Percentiles rank a stretch among this genome's conserved stretches.
Conservation (phyloP, 2,329 filamentous ascomycete species). For the Blumeriella jaapii region DNA sequence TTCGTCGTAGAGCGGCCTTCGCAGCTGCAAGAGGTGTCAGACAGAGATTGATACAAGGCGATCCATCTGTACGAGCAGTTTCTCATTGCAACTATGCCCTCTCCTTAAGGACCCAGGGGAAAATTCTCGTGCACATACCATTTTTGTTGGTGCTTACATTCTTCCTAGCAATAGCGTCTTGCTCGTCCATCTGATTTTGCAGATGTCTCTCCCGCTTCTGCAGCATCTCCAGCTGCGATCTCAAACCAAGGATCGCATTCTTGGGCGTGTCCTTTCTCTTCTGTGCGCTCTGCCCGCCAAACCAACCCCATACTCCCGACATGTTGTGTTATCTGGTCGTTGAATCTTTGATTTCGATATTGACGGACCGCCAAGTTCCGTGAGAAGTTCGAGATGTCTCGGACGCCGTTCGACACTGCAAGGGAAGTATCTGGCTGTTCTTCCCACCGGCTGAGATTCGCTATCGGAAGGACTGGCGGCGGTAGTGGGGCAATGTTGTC, state of each 20-base stretch:
- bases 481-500: conserved; percentile 20
- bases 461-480: conserved; percentile 16
- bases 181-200: conserved; percentile 84
- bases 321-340: conserved; percentile 31
- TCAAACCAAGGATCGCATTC: conserved; percentile 83
- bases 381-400: conserved; percentile 2
- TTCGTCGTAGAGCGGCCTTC: conserved; percentile 79
- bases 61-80: too few species aligned
- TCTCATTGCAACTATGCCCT: too few species aligned
- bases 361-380: conserved; percentile 7
- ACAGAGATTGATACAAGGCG: background rate
- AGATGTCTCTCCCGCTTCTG: conserved; percentile 92
- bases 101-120: too few species aligned
- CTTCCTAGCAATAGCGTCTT: conserved; percentile 80
- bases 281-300: conserved; percentile 71
- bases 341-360: conserved; percentile 8
- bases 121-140: conserved; percentile 63
- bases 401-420: background rate
- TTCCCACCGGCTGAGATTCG: conserved; percentile 6
- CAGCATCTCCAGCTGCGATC: conserved; percentile 90
- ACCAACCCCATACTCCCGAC: conserved; percentile 76
- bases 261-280: conserved; percentile 91
- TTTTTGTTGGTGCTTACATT: conserved; percentile 82
- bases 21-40: conserved; percentile 49
- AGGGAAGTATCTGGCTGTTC: background rate